Conservation (phyloP, 192 early-diverging fungal species). For the Pilaira anomala region DNA sequence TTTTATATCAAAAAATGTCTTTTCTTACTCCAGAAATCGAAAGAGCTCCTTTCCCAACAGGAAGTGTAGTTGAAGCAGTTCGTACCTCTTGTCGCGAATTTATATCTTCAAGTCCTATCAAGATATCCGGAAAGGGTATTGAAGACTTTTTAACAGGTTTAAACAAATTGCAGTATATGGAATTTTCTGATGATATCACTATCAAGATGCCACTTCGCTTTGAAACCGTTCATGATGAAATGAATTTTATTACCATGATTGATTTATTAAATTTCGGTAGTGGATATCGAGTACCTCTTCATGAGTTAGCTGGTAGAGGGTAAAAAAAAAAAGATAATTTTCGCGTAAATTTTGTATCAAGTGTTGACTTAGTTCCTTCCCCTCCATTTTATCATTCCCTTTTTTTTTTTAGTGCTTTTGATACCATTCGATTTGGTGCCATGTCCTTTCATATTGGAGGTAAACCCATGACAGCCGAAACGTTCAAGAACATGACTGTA, state of each 20-base stretch:
- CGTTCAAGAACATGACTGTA: constrained; percentile 55
- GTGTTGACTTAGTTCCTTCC: neutral
- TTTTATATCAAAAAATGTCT: too few relatives aligned
- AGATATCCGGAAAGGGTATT: constrained; percentile 31
- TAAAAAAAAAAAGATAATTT: neutral
- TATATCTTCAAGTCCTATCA: constrained; percentile 23
- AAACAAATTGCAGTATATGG: constrained; percentile 29
- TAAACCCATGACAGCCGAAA: constrained; percentile 51
- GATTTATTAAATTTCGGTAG: constrained; percentile 79
- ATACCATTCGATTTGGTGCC: constrained; percentile 76
- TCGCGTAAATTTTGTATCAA: neutral
- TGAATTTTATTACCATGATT: constrained; percentile 72
- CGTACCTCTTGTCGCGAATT: constrained; percentile 36
- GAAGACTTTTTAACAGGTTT: constrained; percentile 37
- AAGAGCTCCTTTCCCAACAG: too few relatives aligned
- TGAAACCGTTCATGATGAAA: constrained; percentile 66
- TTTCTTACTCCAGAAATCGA: too few relatives aligned
- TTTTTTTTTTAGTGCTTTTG: constrained; percentile 54
- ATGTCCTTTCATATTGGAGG: constrained; percentile 82
- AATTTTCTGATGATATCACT: constrained; percentile 48
- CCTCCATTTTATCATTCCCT: neutral
- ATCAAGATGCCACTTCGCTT: constrained; percentile 74
- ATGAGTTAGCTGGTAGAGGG: constrained; percentile 54
- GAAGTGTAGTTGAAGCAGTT: constrained; percentile 21
- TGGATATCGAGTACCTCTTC: constrained; percentile 67